phyloP scores from a whole-genome alignment of 2,329 filamentous ascomycete species.

The Ceratocystis diversiconidia region DNA sequence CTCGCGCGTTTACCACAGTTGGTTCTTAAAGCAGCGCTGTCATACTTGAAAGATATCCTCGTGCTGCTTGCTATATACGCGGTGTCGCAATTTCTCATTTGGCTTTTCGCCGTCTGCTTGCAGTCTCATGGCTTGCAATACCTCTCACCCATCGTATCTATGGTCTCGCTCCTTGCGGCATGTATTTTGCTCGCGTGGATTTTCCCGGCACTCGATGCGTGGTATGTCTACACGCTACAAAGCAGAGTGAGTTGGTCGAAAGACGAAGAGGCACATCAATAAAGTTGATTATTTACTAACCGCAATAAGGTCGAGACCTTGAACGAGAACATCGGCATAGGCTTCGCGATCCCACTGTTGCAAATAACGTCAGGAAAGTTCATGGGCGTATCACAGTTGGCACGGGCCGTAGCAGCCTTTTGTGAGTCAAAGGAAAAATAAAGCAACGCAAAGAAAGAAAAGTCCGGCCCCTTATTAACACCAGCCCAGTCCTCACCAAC shows the following conservation, averaged over 20 bases:
- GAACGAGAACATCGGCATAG: conserved; percentile 37
- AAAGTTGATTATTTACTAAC: neutral
- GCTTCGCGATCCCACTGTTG: conserved; percentile 37
- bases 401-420: conserved; percentile 32
- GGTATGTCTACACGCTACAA: conserved; percentile 23
- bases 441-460: neutral
- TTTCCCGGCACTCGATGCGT: conserved; percentile 19
- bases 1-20: neutral
- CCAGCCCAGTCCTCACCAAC: conserved; percentile 25
- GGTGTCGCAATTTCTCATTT: conserved; percentile 33
- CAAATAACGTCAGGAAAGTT: conserved; percentile 30
- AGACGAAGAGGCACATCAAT: too few species aligned
- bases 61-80: conserved; percentile 25
- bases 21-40: too few species aligned
- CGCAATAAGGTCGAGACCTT: conserved; percentile 35
- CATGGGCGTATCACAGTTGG: conserved; percentile 26
- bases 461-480: neutral
- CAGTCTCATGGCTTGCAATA: conserved; percentile 22
- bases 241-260: neutral
- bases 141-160: neutral
- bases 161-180: neutral
- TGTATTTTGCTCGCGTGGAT: conserved; percentile 6
- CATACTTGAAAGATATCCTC: neutral
- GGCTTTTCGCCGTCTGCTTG: conserved; percentile 29
- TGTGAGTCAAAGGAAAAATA: conserved; percentile 24